Base-by-base conservation (phyloP, 2,329 filamentous ascomycete species). In the Periconia sp. region DNA sequence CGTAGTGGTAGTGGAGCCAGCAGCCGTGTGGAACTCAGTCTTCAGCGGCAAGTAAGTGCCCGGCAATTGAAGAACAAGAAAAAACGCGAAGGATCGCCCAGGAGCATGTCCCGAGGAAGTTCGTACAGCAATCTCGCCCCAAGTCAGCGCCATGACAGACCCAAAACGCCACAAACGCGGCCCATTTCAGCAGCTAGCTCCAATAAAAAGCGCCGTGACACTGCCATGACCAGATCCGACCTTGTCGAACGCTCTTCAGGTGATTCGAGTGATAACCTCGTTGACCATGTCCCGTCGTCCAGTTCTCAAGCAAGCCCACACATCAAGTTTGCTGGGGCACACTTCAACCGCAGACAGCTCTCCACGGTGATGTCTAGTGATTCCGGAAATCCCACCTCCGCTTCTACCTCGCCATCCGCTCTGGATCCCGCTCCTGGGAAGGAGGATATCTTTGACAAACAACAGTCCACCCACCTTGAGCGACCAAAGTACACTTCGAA, bases 1-100 rank as follows among this genome's bases (percentile, higher is more conserved):
- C 78, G 79, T 35, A 89, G 85, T 66, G 72, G 69, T 8, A 75
- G 73, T 45, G 66, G 71, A 8, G 69, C 70, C 18, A 76, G 72
- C 59, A 79, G 76, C 52, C 70, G 74, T 45, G 62, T 70, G 6
- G 72, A 75, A 45, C 47, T 72, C 53, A 72, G 68, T 43, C 56
- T 74, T 41, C 69, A 70, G 54, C 67, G 71, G 10, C 73, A 75
- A 50, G 68, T 74, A 47, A 78, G 75, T 61, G 65, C 68, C 13
- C 65, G 64, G 40, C 68, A 73, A 35, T 53, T 75, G 40, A 68
- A 71, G 55, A 65, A 72, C 48, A 74, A 67, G 54, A 46, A 72
- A 11, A 69, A 69, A 15, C 64, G 71, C 27, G 66, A 71, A 48
- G 64, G 73, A 51, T 73, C 69, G 11, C 68, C 68, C 15, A 57